Evolutionary conservation across 2,329 filamentous ascomycete genomes (phyloP).

Genomic region (Pseudocercospora crystallina): DNA sequence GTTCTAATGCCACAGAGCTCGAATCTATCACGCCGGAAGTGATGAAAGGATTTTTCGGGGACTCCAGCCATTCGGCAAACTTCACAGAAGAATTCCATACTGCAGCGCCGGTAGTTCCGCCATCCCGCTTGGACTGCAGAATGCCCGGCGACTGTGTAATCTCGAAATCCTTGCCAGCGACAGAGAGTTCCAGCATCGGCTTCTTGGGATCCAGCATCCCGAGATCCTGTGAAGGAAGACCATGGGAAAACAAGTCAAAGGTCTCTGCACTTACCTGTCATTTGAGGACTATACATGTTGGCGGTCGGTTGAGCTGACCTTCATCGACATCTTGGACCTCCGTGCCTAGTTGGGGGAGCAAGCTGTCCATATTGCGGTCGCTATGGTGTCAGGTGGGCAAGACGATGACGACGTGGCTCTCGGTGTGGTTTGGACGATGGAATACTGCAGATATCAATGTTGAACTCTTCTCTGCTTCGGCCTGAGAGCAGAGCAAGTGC

Average conservation of each 20-base stretch:
- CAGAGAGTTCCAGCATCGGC: conserved; percentile 49
- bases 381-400: too few relatives aligned
- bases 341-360: conserved; percentile 18
- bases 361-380: conserved; percentile 10
- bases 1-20: conserved; percentile 67
- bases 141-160: conserved; percentile 83
- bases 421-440: too few relatives aligned
- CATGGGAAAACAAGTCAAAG: conserved; percentile 79
- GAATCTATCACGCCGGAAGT: conserved; percentile 52
- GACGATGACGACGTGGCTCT: too few relatives aligned
- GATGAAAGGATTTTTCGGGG: conserved; percentile 63
- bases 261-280: conserved; percentile 62
- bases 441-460: too few relatives aligned
- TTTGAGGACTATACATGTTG: background rate
- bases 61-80: conserved; percentile 77
- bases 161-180: conserved; percentile 68
- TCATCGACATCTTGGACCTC: conserved; percentile 25
- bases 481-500: too few relatives aligned
- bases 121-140: conserved; percentile 71
- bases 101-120: conserved; percentile 74
- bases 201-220: conserved; percentile 80
- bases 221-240: conserved; percentile 71
- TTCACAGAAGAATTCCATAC: conserved; percentile 88
- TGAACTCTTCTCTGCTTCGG: too few relatives aligned
- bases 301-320: conserved; percentile 17